Evolutionary conservation across 768 basidiomycete genomes (phyloP).

Genomic region (Russula dissimulans): DNA sequence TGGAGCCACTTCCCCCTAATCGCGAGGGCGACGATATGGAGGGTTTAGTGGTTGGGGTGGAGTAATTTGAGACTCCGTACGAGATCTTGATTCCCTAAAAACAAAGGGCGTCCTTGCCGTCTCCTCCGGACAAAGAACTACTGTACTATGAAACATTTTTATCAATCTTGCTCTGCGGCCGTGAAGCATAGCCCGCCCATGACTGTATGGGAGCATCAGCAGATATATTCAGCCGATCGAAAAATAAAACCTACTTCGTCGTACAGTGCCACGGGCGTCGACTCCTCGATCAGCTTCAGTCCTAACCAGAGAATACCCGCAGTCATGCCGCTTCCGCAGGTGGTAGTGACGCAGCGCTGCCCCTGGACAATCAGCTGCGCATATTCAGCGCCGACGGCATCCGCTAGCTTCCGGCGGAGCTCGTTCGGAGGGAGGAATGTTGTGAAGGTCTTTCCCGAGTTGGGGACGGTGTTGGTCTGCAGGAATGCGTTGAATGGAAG

Average conservation of each 20-base stretch:
- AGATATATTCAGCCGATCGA: not conserved
- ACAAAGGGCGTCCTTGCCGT: too few species aligned
- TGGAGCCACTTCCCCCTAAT: too few species aligned
- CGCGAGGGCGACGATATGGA: too few species aligned
- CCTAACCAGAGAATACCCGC: conserved; percentile 91
- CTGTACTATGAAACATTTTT: conserved; percentile 26
- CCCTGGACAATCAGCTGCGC: conserved; percentile 52
- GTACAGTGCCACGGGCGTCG: conserved; percentile 58
- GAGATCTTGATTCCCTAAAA: too few species aligned
- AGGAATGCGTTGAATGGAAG: conserved; percentile 78
- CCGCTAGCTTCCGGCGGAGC: conserved; percentile 49
- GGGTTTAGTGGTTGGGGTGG: too few species aligned
- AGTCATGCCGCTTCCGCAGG: conserved; percentile 98
- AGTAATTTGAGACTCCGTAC: too few species aligned
- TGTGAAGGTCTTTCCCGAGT: conserved; percentile 26
- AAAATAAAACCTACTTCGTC: conserved; percentile 65
- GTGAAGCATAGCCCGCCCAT: conserved; percentile 89
- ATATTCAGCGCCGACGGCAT: conserved; percentile 51
- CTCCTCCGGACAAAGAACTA: too few species aligned
- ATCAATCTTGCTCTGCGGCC: conserved; percentile 64
- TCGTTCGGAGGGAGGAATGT: conserved; percentile 50
- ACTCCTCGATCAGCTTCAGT: conserved; percentile 59
- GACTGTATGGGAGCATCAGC: conserved; percentile 43
- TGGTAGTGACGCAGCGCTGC: conserved; percentile 53
- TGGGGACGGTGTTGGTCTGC: conserved; percentile 28